Percentiles rank a stretch among this genome's conserved stretches.
Evolutionary conservation across 345 rosid genomes (phyloP).

Genomic region (Boechera retrofracta): DNA sequence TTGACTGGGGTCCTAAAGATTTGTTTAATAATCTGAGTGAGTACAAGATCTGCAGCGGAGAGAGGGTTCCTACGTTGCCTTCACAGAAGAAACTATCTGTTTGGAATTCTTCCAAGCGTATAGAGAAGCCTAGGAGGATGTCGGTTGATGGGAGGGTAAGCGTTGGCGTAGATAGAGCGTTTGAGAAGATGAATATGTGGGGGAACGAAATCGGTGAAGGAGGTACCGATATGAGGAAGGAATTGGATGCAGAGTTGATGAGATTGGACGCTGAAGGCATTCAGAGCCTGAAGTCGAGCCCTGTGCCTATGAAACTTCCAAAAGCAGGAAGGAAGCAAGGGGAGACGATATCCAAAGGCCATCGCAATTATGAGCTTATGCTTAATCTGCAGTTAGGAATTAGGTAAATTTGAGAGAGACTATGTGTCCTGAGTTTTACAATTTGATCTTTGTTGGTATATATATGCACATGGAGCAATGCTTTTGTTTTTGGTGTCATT

Average conservation of each 20-base stretch:
- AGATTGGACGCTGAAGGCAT: constrained; percentile 47
- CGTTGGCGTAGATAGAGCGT: constrained; percentile 72
- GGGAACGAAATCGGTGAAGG: constrained; percentile 50
- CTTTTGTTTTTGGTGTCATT: constrained; percentile 17
- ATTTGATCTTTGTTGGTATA: constrained; percentile 3
- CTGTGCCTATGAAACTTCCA: constrained; percentile 68
- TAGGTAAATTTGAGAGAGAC: constrained; percentile 42
- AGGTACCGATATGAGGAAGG: constrained; percentile 38
- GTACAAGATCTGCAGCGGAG: constrained; percentile 56
- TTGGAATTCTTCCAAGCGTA: constrained; percentile 74
- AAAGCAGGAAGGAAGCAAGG: constrained; percentile 75
- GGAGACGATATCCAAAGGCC: constrained; percentile 86
- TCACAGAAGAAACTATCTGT: constrained; percentile 86
- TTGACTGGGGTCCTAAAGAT: constrained; percentile 75
- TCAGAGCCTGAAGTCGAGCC: constrained; percentile 34
- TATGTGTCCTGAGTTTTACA: constrained; percentile 10
- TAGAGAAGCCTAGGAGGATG: constrained; percentile 64
- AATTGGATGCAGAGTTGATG: constrained; percentile 56
- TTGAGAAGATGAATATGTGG: constrained; percentile 77
- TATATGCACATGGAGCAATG: constrained; percentile 5
- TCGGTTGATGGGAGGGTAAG: constrained; percentile 89
- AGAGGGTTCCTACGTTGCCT: constrained; percentile 74
- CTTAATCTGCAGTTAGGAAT: constrained; percentile 88
- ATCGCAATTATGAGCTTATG: constrained; percentile 92
- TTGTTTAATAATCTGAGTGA: constrained; percentile 53